A percentile compares a stretch with the other conserved stretches of the same genome.
Conservation (phyloP, 176 grass and related monocot genomes). For the Avena sativa region DNA sequence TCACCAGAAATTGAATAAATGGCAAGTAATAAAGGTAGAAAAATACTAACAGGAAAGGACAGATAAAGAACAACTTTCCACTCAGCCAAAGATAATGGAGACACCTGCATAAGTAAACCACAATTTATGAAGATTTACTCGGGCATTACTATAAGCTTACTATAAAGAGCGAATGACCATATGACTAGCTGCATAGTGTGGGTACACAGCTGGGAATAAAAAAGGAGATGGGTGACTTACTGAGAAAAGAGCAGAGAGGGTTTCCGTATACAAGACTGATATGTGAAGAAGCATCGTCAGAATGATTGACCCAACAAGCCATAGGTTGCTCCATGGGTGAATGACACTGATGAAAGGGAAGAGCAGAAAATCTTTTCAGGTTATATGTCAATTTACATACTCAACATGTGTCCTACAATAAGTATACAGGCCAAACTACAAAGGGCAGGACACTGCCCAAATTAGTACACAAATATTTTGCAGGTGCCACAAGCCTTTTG, state of each 20-base stretch:
- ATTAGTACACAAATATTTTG: constrained; percentile 36
- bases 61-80: constrained; percentile 95
- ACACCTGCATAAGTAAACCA: constrained; percentile 67
- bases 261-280: constrained; percentile 81
- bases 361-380: background rate
- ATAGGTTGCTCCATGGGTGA: constrained; percentile 92
- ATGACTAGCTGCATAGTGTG: background rate
- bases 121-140: constrained; percentile 16
- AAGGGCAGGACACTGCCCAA: background rate
- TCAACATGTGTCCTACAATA: background rate
- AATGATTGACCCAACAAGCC: constrained; percentile 93
- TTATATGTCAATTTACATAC: constrained; percentile 11
- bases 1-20: constrained; percentile 20
- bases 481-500: constrained; percentile 17
- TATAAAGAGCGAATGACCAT: constrained; percentile 25
- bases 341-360: constrained; percentile 74
- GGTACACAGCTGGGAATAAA: constrained; percentile 14
- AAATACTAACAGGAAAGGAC: constrained; percentile 91
- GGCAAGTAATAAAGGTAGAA: constrained; percentile 35
- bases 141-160: constrained; percentile 16
- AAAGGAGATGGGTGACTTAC: constrained; percentile 57
- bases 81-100: constrained; percentile 86
- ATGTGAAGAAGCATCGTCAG: constrained; percentile 91
- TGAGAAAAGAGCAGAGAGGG: constrained; percentile 92
- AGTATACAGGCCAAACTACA: background rate